A percentile compares a stretch with the other conserved stretches of the same genome.
phyloP scores from a whole-genome alignment of 768 basidiomycete genomes.

The Fistulinella prunicolor region DNA sequence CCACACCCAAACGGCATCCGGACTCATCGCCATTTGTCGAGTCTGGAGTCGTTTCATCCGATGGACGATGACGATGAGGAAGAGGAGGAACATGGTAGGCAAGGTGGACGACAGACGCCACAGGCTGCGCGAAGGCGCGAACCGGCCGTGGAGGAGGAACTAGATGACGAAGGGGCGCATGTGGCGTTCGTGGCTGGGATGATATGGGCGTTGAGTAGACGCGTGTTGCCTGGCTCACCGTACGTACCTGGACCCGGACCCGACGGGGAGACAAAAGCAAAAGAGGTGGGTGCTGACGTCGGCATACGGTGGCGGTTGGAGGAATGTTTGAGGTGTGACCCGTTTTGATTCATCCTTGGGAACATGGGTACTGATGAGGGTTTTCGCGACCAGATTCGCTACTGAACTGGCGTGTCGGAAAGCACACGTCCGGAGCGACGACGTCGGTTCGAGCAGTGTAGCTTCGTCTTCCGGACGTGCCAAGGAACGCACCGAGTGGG shows the following conservation, averaged over 20 bases:
- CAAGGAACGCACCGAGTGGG: slow-evolving; percentile 53
- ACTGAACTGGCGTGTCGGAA: slow-evolving; percentile 80
- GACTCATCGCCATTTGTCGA: slow-evolving; percentile 14
- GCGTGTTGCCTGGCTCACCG: slow-evolving; percentile 70
- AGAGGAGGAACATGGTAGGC: slow-evolving; percentile 9
- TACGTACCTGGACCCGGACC: slow-evolving; percentile 49
- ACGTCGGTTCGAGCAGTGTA: slow-evolving; percentile 1
- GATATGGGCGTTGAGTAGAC: slow-evolving; percentile 76
- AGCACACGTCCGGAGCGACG: slow-evolving; percentile 31
- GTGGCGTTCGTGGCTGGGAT: slow-evolving; percentile 86
- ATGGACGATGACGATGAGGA: slow-evolving; percentile 29
- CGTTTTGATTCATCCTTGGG: slow-evolving; percentile 6
- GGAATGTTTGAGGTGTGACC: slow-evolving; percentile 69
- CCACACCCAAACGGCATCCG: neutral
- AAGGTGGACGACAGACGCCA: slow-evolving; percentile 25
- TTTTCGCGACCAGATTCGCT: slow-evolving; percentile 56
- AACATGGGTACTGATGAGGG: neutral
- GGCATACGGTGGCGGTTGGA: slow-evolving; percentile 72
- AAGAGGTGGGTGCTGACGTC: slow-evolving; percentile 34
- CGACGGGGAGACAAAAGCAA: slow-evolving; percentile 25
- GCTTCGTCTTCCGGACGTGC: slow-evolving; percentile 12
- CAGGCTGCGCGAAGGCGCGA: slow-evolving; percentile 8
- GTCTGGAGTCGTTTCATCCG: slow-evolving; percentile 32
- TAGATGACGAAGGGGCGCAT: slow-evolving; percentile 76
- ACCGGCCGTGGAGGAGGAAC: slow-evolving; percentile 31